Evolutionary conservation across 305 asterid genomes (phyloP).

Genomic region (Solanum chacoense): DNA sequence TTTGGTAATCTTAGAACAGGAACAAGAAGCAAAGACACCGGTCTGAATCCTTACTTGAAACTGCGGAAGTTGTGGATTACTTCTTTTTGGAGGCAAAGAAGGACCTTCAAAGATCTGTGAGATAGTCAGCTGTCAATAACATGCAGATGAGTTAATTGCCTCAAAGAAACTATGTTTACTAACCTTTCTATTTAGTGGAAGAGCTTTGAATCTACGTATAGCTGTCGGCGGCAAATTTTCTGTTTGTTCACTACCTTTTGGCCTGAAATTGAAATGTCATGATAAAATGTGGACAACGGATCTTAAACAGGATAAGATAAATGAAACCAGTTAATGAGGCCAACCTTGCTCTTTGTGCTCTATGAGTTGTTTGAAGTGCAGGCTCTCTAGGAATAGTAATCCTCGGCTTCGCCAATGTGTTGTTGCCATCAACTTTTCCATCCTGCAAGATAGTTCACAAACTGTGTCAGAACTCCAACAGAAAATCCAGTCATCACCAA

Average conservation of each 20-base stretch:
- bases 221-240: conserved; percentile 33
- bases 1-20: conserved; percentile 16
- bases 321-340: conserved; percentile 3
- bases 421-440: conserved; percentile 26
- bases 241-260: conserved; percentile 39
- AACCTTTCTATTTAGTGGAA: conserved; percentile 84
- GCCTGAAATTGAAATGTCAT: conserved; percentile 37
- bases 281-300: background rate
- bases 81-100: conserved; percentile 56
- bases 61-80: conserved; percentile 28
- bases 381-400: conserved; percentile 80
- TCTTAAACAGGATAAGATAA: background rate
- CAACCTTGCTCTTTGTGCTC: conserved; percentile 71
- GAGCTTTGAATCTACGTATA: conserved; percentile 72
- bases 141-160: background rate
- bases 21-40: conserved; percentile 3
- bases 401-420: conserved; percentile 31
- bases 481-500: background rate
- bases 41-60: conserved; percentile 23
- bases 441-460: conserved; percentile 35
- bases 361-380: conserved; percentile 64
- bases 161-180: conserved; percentile 12
- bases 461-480: background rate
- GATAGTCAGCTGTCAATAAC: conserved; percentile 7
- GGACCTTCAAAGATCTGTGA: conserved; percentile 81